A percentile compares a stretch with the other conserved stretches of the same genome.
Evolutionary conservation across 495 filamentous ascomycete species (phyloP).

Genomic region (Cercophora newfieldiana): DNA sequence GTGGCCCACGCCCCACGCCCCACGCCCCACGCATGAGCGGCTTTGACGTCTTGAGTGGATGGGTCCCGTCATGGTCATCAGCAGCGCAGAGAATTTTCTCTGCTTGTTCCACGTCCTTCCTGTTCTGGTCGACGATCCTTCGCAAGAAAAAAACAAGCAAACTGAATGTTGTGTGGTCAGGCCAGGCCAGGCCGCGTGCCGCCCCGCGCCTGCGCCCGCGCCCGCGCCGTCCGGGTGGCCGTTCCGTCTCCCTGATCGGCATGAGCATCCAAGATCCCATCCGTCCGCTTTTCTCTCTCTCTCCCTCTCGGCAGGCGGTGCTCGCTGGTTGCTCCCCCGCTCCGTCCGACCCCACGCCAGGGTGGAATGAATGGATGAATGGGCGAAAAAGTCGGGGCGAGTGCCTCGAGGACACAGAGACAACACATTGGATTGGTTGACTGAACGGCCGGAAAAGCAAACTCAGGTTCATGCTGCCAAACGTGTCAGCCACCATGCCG

Average conservation of each 20-base stretch:
- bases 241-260: conserved; percentile 1
- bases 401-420: too few relatives aligned
- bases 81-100: not conserved
- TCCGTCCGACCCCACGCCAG: not conserved
- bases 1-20: too few relatives aligned
- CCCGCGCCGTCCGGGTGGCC: not conserved
- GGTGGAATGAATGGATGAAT: not conserved
- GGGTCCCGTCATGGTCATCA: not conserved
- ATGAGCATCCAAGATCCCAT: not conserved
- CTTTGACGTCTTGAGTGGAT: too few relatives aligned
- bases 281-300: not conserved
- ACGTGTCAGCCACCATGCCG: conserved; percentile 3
- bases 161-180: too few relatives aligned
- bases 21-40: too few relatives aligned
- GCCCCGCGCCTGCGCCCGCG: too few relatives aligned
- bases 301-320: too few relatives aligned
- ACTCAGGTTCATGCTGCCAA: not conserved
- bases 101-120: not conserved
- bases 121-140: not conserved
- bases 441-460: not conserved
- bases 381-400: not conserved
- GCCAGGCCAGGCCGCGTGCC: not conserved
- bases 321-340: too few relatives aligned
- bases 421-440: too few relatives aligned
- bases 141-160: not conserved